Evolutionary conservation across 768 basidiomycete species (phyloP).

Genomic region (Russula lepida): DNA sequence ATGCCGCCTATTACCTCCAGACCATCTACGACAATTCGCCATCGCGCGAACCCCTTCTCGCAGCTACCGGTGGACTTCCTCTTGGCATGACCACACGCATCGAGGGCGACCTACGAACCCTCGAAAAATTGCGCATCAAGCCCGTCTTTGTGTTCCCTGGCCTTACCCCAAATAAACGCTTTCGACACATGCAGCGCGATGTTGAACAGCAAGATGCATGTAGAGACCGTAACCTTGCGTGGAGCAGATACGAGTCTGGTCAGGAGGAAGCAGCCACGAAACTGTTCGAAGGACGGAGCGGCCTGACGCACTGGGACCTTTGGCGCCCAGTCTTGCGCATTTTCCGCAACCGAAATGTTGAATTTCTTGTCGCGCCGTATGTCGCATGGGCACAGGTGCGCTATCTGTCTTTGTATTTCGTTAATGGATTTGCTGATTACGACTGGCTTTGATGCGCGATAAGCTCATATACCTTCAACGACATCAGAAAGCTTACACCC

Average conservation of each 20-base stretch:
- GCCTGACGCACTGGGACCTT: conserved; percentile 78
- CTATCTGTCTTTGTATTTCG: conserved; percentile 16
- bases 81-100: conserved; percentile 81
- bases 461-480: conserved; percentile 93
- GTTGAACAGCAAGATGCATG: conserved; percentile 50
- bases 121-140: conserved; percentile 90
- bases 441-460: conserved; percentile 6
- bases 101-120: conserved; percentile 81
- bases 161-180: conserved; percentile 65
- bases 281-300: conserved; percentile 69
- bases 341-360: conserved; percentile 90
- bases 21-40: conserved; percentile 65
- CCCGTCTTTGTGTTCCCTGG: conserved; percentile 99
- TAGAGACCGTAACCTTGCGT: conserved; percentile 74
- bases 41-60: conserved; percentile 83
- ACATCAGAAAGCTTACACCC: conserved; percentile 88
- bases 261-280: conserved; percentile 84
- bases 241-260: conserved; percentile 89
- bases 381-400: conserved; percentile 91
- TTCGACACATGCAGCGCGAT: conserved; percentile 53
- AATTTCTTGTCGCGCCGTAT: conserved; percentile 95
- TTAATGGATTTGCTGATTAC: not conserved
- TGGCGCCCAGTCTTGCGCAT: conserved; percentile 88
- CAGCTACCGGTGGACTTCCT: conserved; percentile 92
- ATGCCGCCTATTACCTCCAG: conserved; percentile 85